A percentile compares a stretch with the other conserved stretches of the same genome.
Evolutionary conservation across 768 basidiomycete genomes (phyloP).

Genomic region (Asterophora lycoperdoides): DNA sequence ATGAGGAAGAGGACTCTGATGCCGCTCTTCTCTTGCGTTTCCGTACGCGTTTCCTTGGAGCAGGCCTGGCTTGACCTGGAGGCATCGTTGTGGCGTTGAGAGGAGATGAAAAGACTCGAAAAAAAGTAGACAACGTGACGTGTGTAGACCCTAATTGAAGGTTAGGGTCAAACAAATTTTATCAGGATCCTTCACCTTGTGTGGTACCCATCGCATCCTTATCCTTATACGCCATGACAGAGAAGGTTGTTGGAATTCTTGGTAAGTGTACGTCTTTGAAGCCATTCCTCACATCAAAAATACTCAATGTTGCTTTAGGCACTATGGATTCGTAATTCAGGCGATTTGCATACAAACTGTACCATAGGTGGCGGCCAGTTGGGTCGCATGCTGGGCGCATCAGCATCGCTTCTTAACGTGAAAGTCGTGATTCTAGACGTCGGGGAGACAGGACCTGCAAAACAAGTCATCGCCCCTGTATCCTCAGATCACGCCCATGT

Average conservation of each 20-base stretch:
- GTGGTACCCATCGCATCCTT: neutral
- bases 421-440: conserved; percentile 82
- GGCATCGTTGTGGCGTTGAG: neutral
- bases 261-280: conserved; percentile 39
- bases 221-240: conserved; percentile 29
- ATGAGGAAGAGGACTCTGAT: conserved; percentile 39
- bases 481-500: conserved; percentile 55
- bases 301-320: neutral
- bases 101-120: conserved; percentile 1
- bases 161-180: conserved; percentile 9
- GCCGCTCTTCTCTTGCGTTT: conserved; percentile 52
- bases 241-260: conserved; percentile 47
- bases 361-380: conserved; percentile 91
- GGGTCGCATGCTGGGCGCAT: conserved; percentile 92
- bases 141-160: neutral
- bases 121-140: neutral
- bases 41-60: conserved; percentile 42
- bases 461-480: conserved; percentile 70
- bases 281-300: neutral
- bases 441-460: conserved; percentile 79
- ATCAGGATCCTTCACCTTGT: neutral
- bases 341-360: conserved; percentile 16
- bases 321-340: conserved; percentile 3
- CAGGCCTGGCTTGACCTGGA: conserved; percentile 29
- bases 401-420: conserved; percentile 84